Percentiles rank a stretch among this genome's conserved stretches.
Conservation (phyloP, 106 monocot species). For the Dioscorea alata region DNA sequence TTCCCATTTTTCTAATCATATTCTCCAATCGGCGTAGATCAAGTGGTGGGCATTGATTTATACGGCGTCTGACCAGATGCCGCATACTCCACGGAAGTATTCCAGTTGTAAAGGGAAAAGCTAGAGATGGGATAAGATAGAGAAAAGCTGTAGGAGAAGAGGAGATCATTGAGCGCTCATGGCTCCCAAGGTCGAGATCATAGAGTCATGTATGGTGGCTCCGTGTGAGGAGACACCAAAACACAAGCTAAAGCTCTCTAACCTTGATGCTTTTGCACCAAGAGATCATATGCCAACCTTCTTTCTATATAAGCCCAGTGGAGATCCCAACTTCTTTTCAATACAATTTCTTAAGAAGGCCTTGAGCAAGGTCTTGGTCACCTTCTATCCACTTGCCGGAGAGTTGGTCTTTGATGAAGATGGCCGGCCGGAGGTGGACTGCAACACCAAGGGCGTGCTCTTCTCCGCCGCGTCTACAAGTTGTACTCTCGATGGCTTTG, state of each 20-base stretch:
- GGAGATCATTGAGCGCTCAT: too few species aligned
- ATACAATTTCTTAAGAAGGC: slow-evolving; percentile 12
- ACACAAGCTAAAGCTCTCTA: slow-evolving; percentile 17
- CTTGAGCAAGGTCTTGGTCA: slow-evolving; percentile 26
- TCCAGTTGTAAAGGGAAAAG: too few species aligned
- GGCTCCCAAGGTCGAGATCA: too few species aligned
- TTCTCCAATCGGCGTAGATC: too few species aligned
- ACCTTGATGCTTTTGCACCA: slow-evolving; percentile 5
- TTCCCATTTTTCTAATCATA: too few species aligned
- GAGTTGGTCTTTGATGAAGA: slow-evolving; percentile 15
- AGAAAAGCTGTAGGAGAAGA: too few species aligned
- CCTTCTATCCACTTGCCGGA: slow-evolving; percentile 51
- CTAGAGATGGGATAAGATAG: too few species aligned
- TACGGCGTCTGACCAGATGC: too few species aligned
- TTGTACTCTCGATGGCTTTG: slow-evolving; percentile 30
- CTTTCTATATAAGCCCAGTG: slow-evolving; percentile 18
- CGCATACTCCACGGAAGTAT: too few species aligned
- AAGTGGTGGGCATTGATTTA: too few species aligned
- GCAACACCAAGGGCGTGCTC: slow-evolving; percentile 50
- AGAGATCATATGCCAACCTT: slow-evolving; percentile 11
- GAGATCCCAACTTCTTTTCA: too few species aligned
- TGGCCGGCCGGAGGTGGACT: slow-evolving; percentile 41
- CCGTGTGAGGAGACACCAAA: slow-evolving; percentile 13
- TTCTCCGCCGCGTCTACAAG: slow-evolving; percentile 45
- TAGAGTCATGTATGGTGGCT: slow-evolving; percentile 14